Evolutionary conservation across 1,284 basidiomycete species (phyloP).

Genomic region (Cystobasidium sp.): DNA sequence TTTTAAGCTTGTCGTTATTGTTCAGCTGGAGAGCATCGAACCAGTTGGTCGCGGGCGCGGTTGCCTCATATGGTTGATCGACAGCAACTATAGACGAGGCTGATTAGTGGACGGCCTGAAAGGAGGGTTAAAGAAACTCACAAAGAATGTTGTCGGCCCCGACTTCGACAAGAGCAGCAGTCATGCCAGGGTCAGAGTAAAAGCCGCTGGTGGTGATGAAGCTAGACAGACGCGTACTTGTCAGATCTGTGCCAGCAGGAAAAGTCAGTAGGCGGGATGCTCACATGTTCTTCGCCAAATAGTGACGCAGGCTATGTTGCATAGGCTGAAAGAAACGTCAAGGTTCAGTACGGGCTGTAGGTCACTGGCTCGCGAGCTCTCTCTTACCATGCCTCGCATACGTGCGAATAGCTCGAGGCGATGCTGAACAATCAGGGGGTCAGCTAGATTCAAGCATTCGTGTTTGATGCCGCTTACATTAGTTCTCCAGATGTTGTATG

Average conservation of each 20-base stretch:
- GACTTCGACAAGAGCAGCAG: slow-evolving; percentile 22
- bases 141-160: slow-evolving; percentile 32
- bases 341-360: not conserved
- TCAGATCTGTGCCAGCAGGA: not conserved
- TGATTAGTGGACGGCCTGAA: not conserved
- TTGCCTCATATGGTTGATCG: slow-evolving; percentile 31
- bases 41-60: slow-evolving; percentile 22
- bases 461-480: not conserved
- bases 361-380: not conserved
- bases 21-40: slow-evolving; percentile 33
- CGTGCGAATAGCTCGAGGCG: slow-evolving; percentile 28
- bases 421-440: not conserved
- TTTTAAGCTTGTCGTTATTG: slow-evolving; percentile 31
- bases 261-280: not conserved
- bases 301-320: slow-evolving; percentile 31
- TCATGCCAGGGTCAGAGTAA: slow-evolving; percentile 34
- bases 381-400: slow-evolving; percentile 26
- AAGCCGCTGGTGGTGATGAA: slow-evolving; percentile 34
- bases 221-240: not conserved
- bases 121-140: not conserved
- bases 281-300: slow-evolving; percentile 34
- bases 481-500: slow-evolving; percentile 34
- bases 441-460: not conserved
- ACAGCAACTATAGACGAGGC: slow-evolving; percentile 10
- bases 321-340: not conserved